Evolutionary conservation across 306 rosid genomes (phyloP).

Genomic region (Canavalia gladiata): DNA sequence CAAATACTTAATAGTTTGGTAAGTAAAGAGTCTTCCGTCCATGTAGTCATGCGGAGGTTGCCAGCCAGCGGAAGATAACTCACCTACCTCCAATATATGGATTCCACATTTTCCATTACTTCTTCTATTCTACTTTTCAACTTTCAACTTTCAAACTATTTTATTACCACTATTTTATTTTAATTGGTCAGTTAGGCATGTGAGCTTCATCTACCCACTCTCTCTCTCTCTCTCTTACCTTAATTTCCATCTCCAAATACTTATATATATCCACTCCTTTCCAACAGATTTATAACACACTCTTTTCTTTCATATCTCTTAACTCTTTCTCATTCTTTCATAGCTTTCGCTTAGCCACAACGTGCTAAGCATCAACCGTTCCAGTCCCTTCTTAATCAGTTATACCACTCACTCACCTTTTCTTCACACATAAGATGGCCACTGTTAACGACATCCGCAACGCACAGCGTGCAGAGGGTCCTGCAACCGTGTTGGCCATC

Average conservation of each 20-base stretch:
- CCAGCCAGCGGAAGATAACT: constrained; percentile 34
- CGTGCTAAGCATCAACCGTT: constrained; percentile 3
- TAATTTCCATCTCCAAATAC: neutral
- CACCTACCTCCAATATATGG: constrained; percentile 24
- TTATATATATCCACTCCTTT: neutral
- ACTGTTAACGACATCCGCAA: constrained; percentile 60
- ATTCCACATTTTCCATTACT: too few relatives aligned
- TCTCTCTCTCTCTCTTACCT: too few relatives aligned
- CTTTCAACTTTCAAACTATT: neutral
- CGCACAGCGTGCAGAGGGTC: constrained; percentile 72
- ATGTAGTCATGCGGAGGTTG: constrained; percentile 44
- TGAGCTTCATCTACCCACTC: constrained; percentile 30
- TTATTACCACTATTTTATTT: neutral
- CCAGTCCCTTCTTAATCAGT: neutral
- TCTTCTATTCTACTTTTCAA: too few relatives aligned
- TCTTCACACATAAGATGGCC: constrained; percentile 35
- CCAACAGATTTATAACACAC: neutral
- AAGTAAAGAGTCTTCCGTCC: constrained; percentile 15
- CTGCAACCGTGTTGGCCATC: constrained; percentile 73
- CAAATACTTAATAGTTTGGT: neutral
- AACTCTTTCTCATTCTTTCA: too few relatives aligned
- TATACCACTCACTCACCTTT: neutral
- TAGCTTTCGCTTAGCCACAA: too few relatives aligned
- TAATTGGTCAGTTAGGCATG: constrained; percentile 32
- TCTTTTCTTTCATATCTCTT: neutral